Evolutionary conservation across 179 eudicot species (phyloP), one percentile per base, ranked within the genome.

Genomic region (Nepenthes alata): DNA sequence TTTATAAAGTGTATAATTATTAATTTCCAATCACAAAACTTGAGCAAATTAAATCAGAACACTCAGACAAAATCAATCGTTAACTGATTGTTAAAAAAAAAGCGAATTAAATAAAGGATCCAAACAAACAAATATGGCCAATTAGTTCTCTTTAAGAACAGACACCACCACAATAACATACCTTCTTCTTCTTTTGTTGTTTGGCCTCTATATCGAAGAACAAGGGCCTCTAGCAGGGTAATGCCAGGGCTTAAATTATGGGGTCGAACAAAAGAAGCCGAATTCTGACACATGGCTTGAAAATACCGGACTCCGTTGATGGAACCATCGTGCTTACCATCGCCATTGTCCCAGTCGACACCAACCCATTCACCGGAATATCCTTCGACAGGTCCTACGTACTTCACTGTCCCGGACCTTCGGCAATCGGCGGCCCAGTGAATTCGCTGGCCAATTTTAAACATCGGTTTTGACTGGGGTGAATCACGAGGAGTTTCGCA

Each of bases 241-340:
- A 93, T 74, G 15, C 98, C 98, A 38, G 72, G 4, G 67, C 80
- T 78, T 76, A 93, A 69, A 60, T 76, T 85, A 10, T 71, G 74
- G 5, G 82, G 80, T 3, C 95, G 77, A 25, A 76, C 84, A 58
- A 93, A 93, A 11, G 96, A 83, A 58, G 75, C 96, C 53, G 98
- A 81, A 15, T 71, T 71, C 3, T 63, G 65, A 0, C 72, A 81
- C 16, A 71, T 57, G 10, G 96, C 87, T 47, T 75, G 65, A 65
- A 93, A 93, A 62, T 93, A 93, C 7, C 78, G 77, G 61, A 83
- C 77, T n/a, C 95, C 93, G 63, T 83, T 89, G 36, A 86, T 13
- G 48, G 83, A 81, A 7, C 98, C 98, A 59, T 93, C 98, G 71
- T 93, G 83, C 75, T 89, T 93, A 3, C 85, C 95, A 41, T 77